Percentiles rank a stretch among this genome's conserved stretches.
phyloP scores from a whole-genome alignment of 306 rosid genomes.

The Cicer bijugum region DNA sequence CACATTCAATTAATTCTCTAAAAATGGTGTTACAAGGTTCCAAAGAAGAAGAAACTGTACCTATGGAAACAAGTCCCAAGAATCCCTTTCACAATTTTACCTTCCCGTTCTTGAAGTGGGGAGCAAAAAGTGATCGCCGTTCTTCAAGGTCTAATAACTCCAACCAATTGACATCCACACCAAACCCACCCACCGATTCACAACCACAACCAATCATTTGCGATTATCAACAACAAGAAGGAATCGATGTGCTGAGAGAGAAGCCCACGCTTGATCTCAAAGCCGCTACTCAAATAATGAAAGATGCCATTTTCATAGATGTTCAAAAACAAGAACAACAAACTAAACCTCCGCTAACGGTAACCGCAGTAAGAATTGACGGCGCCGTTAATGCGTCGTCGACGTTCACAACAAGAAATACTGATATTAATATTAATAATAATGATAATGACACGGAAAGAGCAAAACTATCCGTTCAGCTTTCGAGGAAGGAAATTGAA shows the following conservation, averaged over 20 bases:
- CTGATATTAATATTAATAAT: not conserved
- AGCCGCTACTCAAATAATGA: conserved; percentile 58
- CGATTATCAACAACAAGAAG: not conserved
- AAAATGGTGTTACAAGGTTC: conserved; percentile 54
- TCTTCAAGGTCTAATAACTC: conserved; percentile 36
- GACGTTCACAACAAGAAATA: conserved; percentile 1
- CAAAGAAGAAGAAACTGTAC: conserved; percentile 9
- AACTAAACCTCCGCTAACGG: not conserved
- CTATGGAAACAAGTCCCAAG: conserved; percentile 62
- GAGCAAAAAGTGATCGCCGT: conserved; percentile 53
- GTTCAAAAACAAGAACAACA: not conserved
- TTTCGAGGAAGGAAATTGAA: conserved; percentile 69
- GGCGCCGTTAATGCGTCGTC: not conserved
- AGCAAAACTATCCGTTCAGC: conserved; percentile 53
- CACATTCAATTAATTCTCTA: not conserved
- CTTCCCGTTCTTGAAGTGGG: conserved; percentile 76
- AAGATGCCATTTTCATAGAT: conserved; percentile 54
- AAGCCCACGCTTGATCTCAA: conserved; percentile 70
- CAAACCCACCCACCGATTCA: conserved; percentile 39
- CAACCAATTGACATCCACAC: conserved; percentile 40
- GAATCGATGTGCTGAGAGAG: conserved; percentile 69
- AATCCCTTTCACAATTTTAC: conserved; percentile 72
- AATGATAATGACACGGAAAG: conserved; percentile 17
- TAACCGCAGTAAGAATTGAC: not conserved
- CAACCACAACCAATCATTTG: conserved; percentile 42